Conservation (phyloP, 2,329 filamentous ascomycete genomes). For the Cercospora janseana region DNA sequence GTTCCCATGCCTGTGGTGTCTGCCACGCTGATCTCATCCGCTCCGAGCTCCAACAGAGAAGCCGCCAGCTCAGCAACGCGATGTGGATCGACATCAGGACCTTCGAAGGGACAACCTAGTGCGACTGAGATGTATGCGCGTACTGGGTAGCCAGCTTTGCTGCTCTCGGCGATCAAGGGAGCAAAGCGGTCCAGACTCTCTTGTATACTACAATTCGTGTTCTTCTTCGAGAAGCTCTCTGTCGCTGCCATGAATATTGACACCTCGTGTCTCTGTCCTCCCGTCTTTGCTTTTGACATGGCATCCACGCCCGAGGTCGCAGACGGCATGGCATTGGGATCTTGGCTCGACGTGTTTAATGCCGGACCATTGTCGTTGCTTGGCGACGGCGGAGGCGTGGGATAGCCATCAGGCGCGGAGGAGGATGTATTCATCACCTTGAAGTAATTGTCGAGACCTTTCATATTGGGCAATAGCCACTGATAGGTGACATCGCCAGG, state of each 20-base stretch:
- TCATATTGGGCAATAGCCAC: constrained; percentile 75
- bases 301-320: constrained; percentile 38
- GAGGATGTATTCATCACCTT: constrained; percentile 50
- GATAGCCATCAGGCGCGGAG: constrained; percentile 47
- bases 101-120: constrained; percentile 74
- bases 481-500: constrained; percentile 67
- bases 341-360: constrained; percentile 43
- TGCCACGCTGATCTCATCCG: constrained; percentile 84
- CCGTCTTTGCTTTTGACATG: constrained; percentile 50
- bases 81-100: constrained; percentile 58
- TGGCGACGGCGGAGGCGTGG: constrained; percentile 44
- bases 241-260: constrained; percentile 81
- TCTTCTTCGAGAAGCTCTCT: constrained; percentile 75
- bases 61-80: constrained; percentile 62
- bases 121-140: constrained; percentile 80
- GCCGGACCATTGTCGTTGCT: constrained; percentile 40
- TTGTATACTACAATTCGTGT: constrained; percentile 76
- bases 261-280: constrained; percentile 56
- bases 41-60: constrained; percentile 75
- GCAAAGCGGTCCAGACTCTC: constrained; percentile 69
- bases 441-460: constrained; percentile 65
- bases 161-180: constrained; percentile 67
- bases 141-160: constrained; percentile 64
- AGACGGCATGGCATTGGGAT: constrained; percentile 45
- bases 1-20: constrained; percentile 92